Base-by-base conservation (phyloP, 192 early-diverging fungal species). In the Coemansia sp. region DNA sequence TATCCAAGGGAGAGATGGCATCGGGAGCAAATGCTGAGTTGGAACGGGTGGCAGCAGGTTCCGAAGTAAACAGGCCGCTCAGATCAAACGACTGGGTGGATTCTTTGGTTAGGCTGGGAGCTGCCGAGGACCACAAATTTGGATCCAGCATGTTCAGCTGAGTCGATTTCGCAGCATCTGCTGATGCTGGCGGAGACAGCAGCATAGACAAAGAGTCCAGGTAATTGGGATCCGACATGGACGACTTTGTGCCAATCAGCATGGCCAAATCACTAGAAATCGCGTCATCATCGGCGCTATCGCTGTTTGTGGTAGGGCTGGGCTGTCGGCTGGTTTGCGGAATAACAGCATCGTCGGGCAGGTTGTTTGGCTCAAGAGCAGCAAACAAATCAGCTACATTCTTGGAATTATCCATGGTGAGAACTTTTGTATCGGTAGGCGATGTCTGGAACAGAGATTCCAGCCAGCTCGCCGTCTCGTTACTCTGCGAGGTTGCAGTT, bases 331-430 rank as follows among this genome's bases (percentile, higher is more conserved):
- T 75, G 6, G 28, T 44, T 5, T 62, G 61, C 23, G 72, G 72
- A 15, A 75, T 63, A 0, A 63, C 65, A 2, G 72, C 72, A n/a
- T 75, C 65, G 9, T 50, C 61, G 9, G 40, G 21, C 23, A 46
- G 26, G 39, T 11, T 28, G 0, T 42, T 14, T 3, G 50, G 36
- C 18, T 35, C 46, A 21, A 64, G 48, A 12, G 55, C 60, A 5
- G 59, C 58, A 42, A 73, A 56, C 18, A 73, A 41, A 37, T 73
- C 64, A 21, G 53, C 71, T 73, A 73, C 71, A 67, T 67, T 63
- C 6, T 15, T 42, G n/a, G 41, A 15, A 39, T 47, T 13, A 47
- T 61, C 57, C 40, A 53, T 39, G 48, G 55, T 65, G 56, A 59
- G 55, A 59, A 12, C 33, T 16, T 13, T 7, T n/a, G 21, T 26